Percentiles rank a stretch among this genome's conserved stretches.
Conservation (phyloP, 78 protist species). For the Tieghemostelium lacteum region DNA sequence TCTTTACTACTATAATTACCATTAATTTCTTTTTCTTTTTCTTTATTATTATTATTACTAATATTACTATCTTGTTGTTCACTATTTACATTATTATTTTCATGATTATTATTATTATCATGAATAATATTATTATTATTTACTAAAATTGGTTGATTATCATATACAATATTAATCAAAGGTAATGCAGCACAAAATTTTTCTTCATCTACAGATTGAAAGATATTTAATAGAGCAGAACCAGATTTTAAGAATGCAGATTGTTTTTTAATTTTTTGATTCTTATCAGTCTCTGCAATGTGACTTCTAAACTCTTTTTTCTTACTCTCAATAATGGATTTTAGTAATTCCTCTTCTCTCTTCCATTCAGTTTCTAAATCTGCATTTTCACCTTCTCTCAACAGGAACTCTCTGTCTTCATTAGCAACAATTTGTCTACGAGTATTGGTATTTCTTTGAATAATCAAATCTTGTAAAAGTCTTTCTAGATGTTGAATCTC, state of each 20-base stretch:
- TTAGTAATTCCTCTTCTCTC: conserved; percentile 39
- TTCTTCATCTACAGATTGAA: conserved; percentile 32
- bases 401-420: conserved; percentile 32
- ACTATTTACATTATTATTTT: not conserved
- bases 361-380: conserved; percentile 11
- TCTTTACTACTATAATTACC: not conserved
- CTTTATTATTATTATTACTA: not conserved
- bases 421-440: not conserved
- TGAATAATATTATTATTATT: too few species aligned
- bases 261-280: conserved; percentile 15
- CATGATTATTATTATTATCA: not conserved
- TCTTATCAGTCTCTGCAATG: conserved; percentile 13
- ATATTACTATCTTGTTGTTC: not conserved
- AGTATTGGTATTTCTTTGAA: conserved; percentile 51
- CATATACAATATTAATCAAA: not conserved
- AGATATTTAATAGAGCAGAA: conserved; percentile 9
- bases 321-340: conserved; percentile 18
- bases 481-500: conserved; percentile 56
- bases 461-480: conserved; percentile 41
- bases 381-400: conserved; percentile 36
- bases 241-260: conserved; percentile 55
- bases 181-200: conserved; percentile 40
- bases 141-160: too few species aligned
- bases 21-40: not conserved
- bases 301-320: conserved; percentile 11